Base-by-base conservation (phyloP, 148 eudicot genomes). In the Agrostemma githago region DNA sequence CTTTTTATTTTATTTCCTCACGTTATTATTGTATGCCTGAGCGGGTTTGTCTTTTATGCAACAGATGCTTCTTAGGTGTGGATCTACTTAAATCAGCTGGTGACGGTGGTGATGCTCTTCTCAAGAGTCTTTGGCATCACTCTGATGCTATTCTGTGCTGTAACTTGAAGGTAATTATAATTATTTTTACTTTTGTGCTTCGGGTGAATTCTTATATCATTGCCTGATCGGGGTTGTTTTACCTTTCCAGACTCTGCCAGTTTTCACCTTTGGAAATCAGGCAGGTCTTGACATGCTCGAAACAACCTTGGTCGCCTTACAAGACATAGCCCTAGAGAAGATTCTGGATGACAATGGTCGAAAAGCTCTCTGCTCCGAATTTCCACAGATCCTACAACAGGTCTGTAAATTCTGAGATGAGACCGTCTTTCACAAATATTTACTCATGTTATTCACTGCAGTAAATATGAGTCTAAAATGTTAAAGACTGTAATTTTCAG, bases 141-240 rank as follows among this genome's bases (percentile, higher is more conserved):
- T 83, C 97, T 8, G 97, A 92, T 85, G 96, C 97, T 62, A 85
- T 92, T 59, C 60, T 92, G 88, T 92, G 97, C 79, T 92, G 96
- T 87, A 88, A 96, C 70, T 72, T 90, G 76, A 92, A 92, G 97
- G 96, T 90, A 65, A 66, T 40, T 39, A 17, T 38, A 15, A 57
- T 62, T 26, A 48, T 39, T 15, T 53, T 43, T 16, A 1, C 40
- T 38, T 19, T 54, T 9, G 4, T 48, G 26, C 6, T 17, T 46
- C 2, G 54, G 54, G 54, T 48, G 54, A 6, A 9, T 51, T 51
- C 56, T 60, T 8, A 19, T 41, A 51, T 39, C 71, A 6, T 59
- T 44, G 26, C 26, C 38, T 43, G 37, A 43, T 43, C 10, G 38
- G 14, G 16, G 65, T 2, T 62, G 56, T 72, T 66, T 66, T 44